Conservation (phyloP, 441 rosid species). For the Euphorbia celastroides region DNA sequence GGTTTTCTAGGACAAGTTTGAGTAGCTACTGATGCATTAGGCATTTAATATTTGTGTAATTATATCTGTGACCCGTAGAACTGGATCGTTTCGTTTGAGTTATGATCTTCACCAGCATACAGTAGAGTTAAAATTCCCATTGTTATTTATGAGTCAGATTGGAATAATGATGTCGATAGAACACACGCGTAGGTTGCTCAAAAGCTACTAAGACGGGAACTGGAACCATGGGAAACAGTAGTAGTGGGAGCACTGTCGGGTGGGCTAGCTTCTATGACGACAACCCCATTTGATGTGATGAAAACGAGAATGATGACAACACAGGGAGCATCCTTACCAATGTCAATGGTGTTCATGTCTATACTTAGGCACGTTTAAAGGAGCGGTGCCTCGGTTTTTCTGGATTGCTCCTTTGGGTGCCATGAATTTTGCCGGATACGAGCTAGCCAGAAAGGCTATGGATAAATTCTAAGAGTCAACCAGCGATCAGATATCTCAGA, state of each 20-base stretch:
- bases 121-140: too few relatives aligned
- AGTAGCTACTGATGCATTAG: too few relatives aligned
- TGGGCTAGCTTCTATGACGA: constrained; percentile 80
- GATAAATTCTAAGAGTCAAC: constrained; percentile 48
- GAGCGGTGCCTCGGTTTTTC: constrained; percentile 91
- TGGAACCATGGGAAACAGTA: constrained; percentile 92
- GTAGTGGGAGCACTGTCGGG: constrained; percentile 91
- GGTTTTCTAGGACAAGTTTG: too few relatives aligned
- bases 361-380: constrained; percentile 81
- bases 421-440: constrained; percentile 99
- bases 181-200: constrained; percentile 50
- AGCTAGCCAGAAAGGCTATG: constrained; percentile 86
- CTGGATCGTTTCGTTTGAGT: too few relatives aligned
- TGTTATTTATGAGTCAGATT: too few relatives aligned
- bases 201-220: constrained; percentile 65
- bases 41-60: too few relatives aligned
- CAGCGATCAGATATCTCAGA: constrained; percentile 25
- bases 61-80: too few relatives aligned
- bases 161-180: too few relatives aligned
- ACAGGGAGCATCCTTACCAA: constrained; percentile 64
- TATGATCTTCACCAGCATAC: too few relatives aligned
- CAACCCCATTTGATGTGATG: constrained; percentile 97
- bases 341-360: constrained; percentile 66
- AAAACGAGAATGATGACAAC: constrained; percentile 99
- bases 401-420: constrained; percentile 99